Evolutionary conservation across 352 stramenopile genomes (phyloP).

Genomic region (Halophytophthora polymorphica): DNA sequence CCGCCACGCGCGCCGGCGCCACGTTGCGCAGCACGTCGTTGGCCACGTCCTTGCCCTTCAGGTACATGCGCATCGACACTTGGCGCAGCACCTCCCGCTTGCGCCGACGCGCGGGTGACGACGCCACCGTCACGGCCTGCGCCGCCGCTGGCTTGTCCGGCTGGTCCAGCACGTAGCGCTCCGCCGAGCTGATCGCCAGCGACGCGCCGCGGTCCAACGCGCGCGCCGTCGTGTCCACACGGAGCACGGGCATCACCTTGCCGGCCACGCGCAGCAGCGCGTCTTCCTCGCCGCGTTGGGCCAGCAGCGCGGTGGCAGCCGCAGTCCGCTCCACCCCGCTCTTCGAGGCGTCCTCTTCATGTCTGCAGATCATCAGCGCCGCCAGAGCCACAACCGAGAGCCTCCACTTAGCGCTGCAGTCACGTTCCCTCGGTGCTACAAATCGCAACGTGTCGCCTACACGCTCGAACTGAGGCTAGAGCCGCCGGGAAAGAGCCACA

Average conservation of each 20-base stretch:
- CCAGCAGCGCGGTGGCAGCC: neutral
- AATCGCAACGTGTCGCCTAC: neutral
- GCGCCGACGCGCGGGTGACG: constrained; percentile 21
- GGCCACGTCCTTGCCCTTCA: constrained; percentile 65
- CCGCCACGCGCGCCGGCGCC: constrained; percentile 46
- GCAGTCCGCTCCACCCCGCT: constrained; percentile 1
- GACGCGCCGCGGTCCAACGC: neutral
- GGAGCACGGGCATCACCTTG: constrained; percentile 9
- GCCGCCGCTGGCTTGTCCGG: constrained; percentile 9
- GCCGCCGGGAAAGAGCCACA: neutral
- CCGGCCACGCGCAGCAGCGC: constrained; percentile 5
- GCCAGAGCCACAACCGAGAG: constrained; percentile 2
- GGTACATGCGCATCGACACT: constrained; percentile 73
- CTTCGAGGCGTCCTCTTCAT: constrained; percentile 13
- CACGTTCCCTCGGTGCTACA: neutral
- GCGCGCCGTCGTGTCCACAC: constrained; percentile 6
- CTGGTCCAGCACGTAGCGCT: constrained; percentile 18
- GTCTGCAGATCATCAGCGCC: constrained; percentile 5
- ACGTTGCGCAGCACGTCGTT: constrained; percentile 65
- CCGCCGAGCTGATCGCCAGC: constrained; percentile 4
- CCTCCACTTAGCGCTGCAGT: neutral
- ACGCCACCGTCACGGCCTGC: constrained; percentile 3
- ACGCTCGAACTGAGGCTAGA: neutral
- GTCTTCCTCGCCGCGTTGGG: constrained; percentile 1
- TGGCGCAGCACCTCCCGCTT: constrained; percentile 75